phyloP scores from a whole-genome alignment of 1,139 yeast genomes.

The Lodderomyces beijingensis region DNA sequence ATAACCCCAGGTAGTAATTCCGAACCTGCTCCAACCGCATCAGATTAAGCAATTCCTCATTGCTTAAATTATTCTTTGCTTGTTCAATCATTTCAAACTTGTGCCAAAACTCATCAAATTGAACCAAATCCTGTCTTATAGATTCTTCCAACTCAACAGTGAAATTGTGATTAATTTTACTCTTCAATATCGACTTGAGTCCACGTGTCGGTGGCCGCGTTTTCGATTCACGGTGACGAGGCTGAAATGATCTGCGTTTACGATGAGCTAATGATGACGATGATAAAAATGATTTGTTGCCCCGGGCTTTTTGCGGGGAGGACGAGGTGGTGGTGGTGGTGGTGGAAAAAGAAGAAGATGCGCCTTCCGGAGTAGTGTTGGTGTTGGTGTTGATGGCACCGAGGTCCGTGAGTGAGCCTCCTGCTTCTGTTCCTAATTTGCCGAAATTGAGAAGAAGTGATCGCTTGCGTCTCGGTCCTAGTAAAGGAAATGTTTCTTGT shows the following conservation, averaged over 20 bases:
- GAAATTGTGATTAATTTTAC: slow-evolving; percentile 19
- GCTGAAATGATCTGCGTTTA: not conserved
- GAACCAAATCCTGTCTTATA: slow-evolving; percentile 14
- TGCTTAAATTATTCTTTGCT: slow-evolving; percentile 15
- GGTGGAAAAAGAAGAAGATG: not conserved
- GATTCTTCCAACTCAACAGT: slow-evolving; percentile 17
- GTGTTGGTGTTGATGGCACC: too few relatives aligned
- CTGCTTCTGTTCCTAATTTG: not conserved
- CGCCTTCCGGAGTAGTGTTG: not conserved
- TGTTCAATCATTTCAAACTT: slow-evolving; percentile 20
- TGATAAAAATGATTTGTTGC: too few relatives aligned
- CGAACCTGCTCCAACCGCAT: slow-evolving; percentile 17
- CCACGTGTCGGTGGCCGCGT: not conserved
- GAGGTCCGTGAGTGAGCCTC: too few relatives aligned
- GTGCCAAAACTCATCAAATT: slow-evolving; percentile 17
- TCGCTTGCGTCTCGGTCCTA: slow-evolving; percentile 4
- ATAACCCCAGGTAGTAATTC: slow-evolving; percentile 15
- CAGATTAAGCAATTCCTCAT: slow-evolving; percentile 14
- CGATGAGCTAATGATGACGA: too few relatives aligned
- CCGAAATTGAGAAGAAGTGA: slow-evolving; percentile 2
- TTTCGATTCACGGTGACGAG: not conserved
- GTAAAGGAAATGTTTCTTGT: not conserved
- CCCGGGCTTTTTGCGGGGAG: not conserved
- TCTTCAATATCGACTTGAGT: slow-evolving; percentile 20
- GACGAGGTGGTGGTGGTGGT: not conserved